phyloP scores from a whole-genome alignment of 192 early-diverging fungal species.

The Podila verticillata region DNA sequence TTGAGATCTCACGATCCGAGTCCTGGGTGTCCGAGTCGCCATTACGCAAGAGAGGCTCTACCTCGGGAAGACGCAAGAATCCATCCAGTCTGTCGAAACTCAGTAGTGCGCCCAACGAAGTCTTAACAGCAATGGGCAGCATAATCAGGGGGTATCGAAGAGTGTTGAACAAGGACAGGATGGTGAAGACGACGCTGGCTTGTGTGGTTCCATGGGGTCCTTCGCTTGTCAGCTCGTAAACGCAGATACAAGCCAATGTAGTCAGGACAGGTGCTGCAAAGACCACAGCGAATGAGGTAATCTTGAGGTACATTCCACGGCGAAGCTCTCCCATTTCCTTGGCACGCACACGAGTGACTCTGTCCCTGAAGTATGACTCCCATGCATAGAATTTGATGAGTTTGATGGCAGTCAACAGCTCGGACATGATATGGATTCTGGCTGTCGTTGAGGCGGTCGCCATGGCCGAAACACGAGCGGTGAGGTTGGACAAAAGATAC shows the following conservation, averaged over 20 bases:
- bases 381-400: constrained; percentile 83
- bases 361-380: constrained; percentile 72
- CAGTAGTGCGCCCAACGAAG: constrained; percentile 61
- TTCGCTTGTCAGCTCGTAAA: constrained; percentile 55
- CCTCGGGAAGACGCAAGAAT: constrained; percentile 69
- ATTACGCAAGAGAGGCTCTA: constrained; percentile 54
- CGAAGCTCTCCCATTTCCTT: constrained; percentile 65
- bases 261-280: constrained; percentile 70
- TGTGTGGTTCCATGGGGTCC: constrained; percentile 43
- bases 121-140: constrained; percentile 70
- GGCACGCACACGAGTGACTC: constrained; percentile 63
- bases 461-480: constrained; percentile 58
- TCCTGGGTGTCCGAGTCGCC: constrained; percentile 26
- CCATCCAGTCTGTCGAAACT: constrained; percentile 67
- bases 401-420: constrained; percentile 79
- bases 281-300: constrained; percentile 65
- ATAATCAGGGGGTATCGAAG: constrained; percentile 74
- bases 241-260: constrained; percentile 48
- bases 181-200: constrained; percentile 66
- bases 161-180: constrained; percentile 77
- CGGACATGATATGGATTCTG: constrained; percentile 78
- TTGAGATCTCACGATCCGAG: constrained; percentile 8
- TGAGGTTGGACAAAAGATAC: constrained; percentile 61
- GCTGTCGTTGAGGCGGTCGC: constrained; percentile 67
- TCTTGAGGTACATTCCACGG: constrained; percentile 63